Conservation (phyloP, 2,329 filamentous ascomycete species). For the Ophiostoma quercus region DNA sequence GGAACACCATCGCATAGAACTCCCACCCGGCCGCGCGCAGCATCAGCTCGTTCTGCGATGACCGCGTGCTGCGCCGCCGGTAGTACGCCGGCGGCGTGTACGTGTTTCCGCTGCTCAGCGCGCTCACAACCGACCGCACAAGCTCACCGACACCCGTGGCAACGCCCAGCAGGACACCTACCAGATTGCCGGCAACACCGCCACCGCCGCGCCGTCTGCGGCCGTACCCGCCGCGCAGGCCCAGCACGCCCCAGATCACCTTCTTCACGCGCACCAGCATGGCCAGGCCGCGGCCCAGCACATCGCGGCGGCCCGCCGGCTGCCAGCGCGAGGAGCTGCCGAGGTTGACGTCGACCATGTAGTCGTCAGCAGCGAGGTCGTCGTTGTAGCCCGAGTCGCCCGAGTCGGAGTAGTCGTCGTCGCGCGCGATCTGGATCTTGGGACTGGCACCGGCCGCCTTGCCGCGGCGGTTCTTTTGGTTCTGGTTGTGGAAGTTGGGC, state of each 20-base stretch:
- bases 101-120: constrained; percentile 25
- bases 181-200: neutral
- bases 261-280: neutral
- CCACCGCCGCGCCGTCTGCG: constrained; percentile 20
- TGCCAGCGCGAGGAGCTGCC: constrained; percentile 22
- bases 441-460: constrained; percentile 3
- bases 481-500: constrained; percentile 3
- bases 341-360: constrained; percentile 20
- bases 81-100: constrained; percentile 26
- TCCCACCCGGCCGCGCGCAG: constrained; percentile 47
- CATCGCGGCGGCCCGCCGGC: constrained; percentile 23
- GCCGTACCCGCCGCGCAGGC: constrained; percentile 14
- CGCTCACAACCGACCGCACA: constrained; percentile 22
- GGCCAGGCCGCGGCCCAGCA: constrained; percentile 16
- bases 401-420: constrained; percentile 20
- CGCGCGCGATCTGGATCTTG: constrained; percentile 26
- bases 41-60: constrained; percentile 8
- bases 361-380: constrained; percentile 16
- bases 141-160: neutral
- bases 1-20: constrained; percentile 55
- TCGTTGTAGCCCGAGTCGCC: constrained; percentile 18
- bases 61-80: constrained; percentile 38
- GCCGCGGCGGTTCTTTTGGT: constrained; percentile 19
- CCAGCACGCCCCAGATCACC: constrained; percentile 15
- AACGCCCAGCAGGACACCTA: neutral